Conservation (phyloP, 1,284 basidiomycete species). For the Malassezia sp. region DNA sequence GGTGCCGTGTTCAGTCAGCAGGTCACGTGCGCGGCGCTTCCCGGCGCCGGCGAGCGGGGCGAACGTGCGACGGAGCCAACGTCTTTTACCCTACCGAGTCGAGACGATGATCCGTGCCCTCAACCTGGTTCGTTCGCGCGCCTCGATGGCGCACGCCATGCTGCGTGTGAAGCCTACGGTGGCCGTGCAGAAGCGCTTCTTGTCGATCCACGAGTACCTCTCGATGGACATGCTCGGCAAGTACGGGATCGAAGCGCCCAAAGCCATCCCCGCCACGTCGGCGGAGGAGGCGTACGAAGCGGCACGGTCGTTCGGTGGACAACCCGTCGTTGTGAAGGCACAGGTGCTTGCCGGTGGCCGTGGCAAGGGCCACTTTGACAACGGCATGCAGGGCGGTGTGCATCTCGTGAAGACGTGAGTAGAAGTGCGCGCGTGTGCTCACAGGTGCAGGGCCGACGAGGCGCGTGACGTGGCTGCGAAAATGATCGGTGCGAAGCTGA, state of each 20-base stretch:
- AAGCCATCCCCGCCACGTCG: constrained; percentile 73
- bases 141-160: constrained; percentile 26
- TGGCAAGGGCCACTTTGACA: constrained; percentile 95
- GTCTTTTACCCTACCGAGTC: too few relatives aligned
- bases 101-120: constrained; percentile 17
- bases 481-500: constrained; percentile 91
- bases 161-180: constrained; percentile 22
- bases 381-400: constrained; percentile 91
- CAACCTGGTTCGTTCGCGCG: constrained; percentile 32
- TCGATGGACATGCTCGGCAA: constrained; percentile 90
- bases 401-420: constrained; percentile 79
- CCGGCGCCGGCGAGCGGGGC: too few relatives aligned
- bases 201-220: constrained; percentile 98
- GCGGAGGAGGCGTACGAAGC: constrained; percentile 81
- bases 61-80: too few relatives aligned
- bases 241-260: constrained; percentile 95
- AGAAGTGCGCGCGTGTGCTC: too few relatives aligned
- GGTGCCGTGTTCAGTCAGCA: too few relatives aligned
- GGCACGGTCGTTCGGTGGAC: constrained; percentile 67
- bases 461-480: constrained; percentile 74
- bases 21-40: too few relatives aligned
- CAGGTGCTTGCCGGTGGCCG: constrained; percentile 97
- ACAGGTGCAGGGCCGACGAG: constrained; percentile 66
- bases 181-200: constrained; percentile 65
- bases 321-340: constrained; percentile 64